Evolutionary conservation across 345 rosid species (phyloP), one percentile per base, ranked within the genome.

Genomic region (Hevea brasiliensis): DNA sequence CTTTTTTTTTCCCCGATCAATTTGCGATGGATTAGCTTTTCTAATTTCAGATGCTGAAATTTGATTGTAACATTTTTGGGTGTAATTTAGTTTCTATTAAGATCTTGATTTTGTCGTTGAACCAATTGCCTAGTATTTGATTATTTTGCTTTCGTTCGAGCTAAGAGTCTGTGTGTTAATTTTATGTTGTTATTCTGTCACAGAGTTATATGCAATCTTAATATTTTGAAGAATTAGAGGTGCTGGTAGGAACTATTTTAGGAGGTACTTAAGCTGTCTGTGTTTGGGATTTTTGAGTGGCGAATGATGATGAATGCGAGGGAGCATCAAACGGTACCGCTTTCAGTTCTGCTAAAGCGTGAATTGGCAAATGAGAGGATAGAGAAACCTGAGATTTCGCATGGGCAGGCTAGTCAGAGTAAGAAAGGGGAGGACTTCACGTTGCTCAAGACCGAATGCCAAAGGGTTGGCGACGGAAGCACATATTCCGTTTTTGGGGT

Each of bases 391-490:
- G 98, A 90, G 66, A 85, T 96, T 69, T 40, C 81, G 21, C 85
- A 90, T 13, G 99, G 98, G 8, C 90, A 96, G 71, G 94, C 93
- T 26, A 85, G 80, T 59, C 95, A 96, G 76, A 90, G 96, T 90
- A 96, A 93, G 93, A 96, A 96, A 82, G 99, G 98, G 32, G 99
- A 96, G 72, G 99, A 96, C 62, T 91, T 84, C 32, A 86, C 91
- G 0, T 81, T 93, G 13, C 75, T 93, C 57, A 96, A 95, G 81
- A 84, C 94, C 3, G 98, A 88, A 65, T 93, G 98, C 69, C 90
- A 91, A 66, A 72, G 98, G 71, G 83, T 87, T 76, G 98, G 96
- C 53, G 99, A 93, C 81, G 92, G 94, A 1, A 73, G 93, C 65
- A 88, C 92, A 3, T 93, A 85, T 80, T 88, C 96, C 0, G 97